phyloP scores from a whole-genome alignment of 2,329 filamentous ascomycete species.

The Coleophoma cylindrospora region DNA sequence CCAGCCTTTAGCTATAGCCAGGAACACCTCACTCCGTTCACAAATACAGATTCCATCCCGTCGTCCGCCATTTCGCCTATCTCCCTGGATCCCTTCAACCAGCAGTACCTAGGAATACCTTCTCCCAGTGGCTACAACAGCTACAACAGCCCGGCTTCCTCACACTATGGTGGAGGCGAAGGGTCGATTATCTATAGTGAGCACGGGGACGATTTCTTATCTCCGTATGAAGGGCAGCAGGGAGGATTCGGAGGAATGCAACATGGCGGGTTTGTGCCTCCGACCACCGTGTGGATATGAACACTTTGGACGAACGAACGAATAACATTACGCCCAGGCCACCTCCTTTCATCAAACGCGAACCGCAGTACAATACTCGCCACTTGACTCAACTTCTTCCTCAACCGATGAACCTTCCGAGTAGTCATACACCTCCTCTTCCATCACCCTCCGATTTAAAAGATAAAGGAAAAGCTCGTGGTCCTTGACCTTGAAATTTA shows the following conservation, averaged over 20 bases:
- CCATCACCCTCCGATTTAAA: constrained; percentile 14
- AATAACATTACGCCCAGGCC: constrained; percentile 28
- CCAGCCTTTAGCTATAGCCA: constrained; percentile 60
- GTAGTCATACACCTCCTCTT: constrained; percentile 20
- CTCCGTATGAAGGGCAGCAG: constrained; percentile 26
- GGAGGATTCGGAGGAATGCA: constrained; percentile 18
- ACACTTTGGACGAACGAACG: constrained; percentile 15
- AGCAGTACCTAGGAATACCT: constrained; percentile 59
- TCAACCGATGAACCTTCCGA: constrained; percentile 10
- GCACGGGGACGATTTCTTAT: constrained; percentile 42
- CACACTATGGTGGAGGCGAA: constrained; percentile 48
- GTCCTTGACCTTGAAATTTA: constrained; percentile 16
- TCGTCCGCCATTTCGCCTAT: constrained; percentile 47
- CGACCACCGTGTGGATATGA: constrained; percentile 29
- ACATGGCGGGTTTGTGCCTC: constrained; percentile 29
- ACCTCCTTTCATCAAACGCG: constrained; percentile 21
- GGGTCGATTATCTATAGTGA: constrained; percentile 61
- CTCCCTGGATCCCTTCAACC: constrained; percentile 46
- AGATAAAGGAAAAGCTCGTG: constrained; percentile 26
- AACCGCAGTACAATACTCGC: constrained; percentile 14
- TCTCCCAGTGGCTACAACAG: constrained; percentile 49
- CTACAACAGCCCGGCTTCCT: constrained; percentile 56
- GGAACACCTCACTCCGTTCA: constrained; percentile 54
- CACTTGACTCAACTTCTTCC: constrained; percentile 13
- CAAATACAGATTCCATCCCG: constrained; percentile 36